phyloP scores from a whole-genome alignment of 495 filamentous ascomycete species.

The Penicillium goetzii region DNA sequence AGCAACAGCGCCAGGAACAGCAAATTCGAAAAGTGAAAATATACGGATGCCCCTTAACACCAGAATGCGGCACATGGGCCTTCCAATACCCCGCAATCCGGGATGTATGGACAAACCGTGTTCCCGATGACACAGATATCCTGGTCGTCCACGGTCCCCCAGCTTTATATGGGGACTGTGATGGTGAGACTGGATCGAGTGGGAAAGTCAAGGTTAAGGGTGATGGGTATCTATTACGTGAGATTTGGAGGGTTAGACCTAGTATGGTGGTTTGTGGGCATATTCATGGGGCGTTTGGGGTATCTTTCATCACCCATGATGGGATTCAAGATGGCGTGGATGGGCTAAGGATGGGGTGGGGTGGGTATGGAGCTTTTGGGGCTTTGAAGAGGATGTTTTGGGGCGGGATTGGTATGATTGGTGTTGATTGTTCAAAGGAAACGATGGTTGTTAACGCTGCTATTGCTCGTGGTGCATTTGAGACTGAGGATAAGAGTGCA shows the following conservation, averaged over 20 bases:
- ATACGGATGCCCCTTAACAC: background rate
- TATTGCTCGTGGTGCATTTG: background rate
- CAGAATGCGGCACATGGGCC: background rate
- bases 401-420: background rate
- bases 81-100: background rate
- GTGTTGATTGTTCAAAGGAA: background rate
- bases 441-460: background rate
- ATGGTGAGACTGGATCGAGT: background rate
- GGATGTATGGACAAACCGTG: background rate
- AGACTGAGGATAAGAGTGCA: background rate
- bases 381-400: background rate
- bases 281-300: background rate
- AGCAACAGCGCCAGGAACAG: background rate
- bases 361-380: background rate
- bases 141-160: background rate
- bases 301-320: background rate
- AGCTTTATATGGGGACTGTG: background rate
- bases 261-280: slow-evolving; percentile 1
- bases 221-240: background rate
- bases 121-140: background rate
- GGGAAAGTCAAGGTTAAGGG: background rate
- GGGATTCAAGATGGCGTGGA: background rate
- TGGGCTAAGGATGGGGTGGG: background rate
- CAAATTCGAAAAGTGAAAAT: background rate
- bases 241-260: background rate